A percentile compares a stretch with the other conserved stretches of the same genome.
These are phyloP conservation scores for Bathelium albidoporum DNA, from an alignment of 495 filamentous ascomycete species.

Conservation along the genomic window DNA sequence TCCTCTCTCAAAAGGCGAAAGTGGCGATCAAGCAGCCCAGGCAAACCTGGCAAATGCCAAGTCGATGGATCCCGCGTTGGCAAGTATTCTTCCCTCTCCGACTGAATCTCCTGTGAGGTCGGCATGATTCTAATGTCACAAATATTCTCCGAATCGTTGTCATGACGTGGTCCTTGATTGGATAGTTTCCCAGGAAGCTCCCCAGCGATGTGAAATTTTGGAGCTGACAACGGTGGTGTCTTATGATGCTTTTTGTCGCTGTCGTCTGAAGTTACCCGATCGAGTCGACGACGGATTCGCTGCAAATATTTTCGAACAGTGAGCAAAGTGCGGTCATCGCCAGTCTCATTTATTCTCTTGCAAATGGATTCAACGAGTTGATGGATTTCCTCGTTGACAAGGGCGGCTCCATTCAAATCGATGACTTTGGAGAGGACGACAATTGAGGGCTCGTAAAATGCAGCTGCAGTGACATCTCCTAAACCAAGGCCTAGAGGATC, in stretches of 20 bases:
- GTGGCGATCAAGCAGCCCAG: constrained; percentile 56
- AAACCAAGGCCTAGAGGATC: background rate
- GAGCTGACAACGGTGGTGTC: constrained; percentile 26
- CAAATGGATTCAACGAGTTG: background rate
- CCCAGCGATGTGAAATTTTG: constrained; percentile 34
- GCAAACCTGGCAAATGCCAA: constrained; percentile 48
- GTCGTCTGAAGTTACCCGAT: constrained; percentile 45
- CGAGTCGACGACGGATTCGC: background rate
- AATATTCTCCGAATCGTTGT: constrained; percentile 57
- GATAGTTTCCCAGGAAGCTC: constrained; percentile 47
- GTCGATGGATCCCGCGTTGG: constrained; percentile 43
- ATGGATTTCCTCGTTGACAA: constrained; percentile 1
- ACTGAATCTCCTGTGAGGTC: constrained; percentile 49
- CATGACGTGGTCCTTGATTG: constrained; percentile 46
- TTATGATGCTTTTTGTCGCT: constrained; percentile 16
- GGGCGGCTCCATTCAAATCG: constrained; percentile 3
- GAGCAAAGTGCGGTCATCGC: background rate
- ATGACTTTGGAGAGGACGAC: constrained; percentile 6
- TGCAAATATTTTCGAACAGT: background rate
- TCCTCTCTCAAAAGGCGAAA: constrained; percentile 62
- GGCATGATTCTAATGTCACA: constrained; percentile 53
- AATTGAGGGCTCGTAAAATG: background rate
- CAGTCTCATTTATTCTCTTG: background rate
- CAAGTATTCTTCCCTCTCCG: constrained; percentile 45
- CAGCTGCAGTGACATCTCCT: background rate